Percentiles rank a stretch among this genome's conserved stretches.
phyloP scores from a whole-genome alignment of 2,329 filamentous ascomycete species.

The Cercospora beticola region DNA sequence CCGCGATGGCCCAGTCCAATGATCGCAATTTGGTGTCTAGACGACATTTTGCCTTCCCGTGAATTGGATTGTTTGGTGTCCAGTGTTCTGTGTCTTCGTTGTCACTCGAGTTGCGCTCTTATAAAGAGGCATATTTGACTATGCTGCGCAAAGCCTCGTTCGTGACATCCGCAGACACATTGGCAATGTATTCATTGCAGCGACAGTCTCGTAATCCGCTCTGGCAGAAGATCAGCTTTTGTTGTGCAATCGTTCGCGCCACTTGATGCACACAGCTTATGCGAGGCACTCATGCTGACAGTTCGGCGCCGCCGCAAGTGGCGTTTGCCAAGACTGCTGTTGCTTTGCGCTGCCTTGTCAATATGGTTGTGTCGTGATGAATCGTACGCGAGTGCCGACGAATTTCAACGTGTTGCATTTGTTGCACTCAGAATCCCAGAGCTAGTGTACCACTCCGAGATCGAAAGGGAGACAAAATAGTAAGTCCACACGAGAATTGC shows the following conservation, averaged over 20 bases:
- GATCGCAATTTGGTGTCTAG: not conserved
- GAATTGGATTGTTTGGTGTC: not conserved
- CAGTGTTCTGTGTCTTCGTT: not conserved
- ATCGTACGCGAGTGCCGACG: not conserved
- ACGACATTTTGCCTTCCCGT: not conserved
- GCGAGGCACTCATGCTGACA: not conserved
- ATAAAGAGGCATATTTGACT: not conserved
- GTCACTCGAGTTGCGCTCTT: not conserved
- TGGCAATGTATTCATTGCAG: not conserved
- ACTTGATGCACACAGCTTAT: not conserved
- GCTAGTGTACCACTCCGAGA: not conserved
- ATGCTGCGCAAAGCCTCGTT: not conserved
- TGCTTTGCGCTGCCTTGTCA: not conserved
- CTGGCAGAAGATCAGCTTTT: not conserved
- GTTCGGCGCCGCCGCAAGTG: not conserved
- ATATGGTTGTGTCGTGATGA: not conserved
- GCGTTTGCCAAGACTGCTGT: not conserved
- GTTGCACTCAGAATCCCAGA: not conserved
- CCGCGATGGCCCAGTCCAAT: not conserved
- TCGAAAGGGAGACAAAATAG: not conserved
- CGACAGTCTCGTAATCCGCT: not conserved
- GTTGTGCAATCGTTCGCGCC: not conserved
- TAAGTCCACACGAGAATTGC: not conserved
- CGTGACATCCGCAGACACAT: not conserved
- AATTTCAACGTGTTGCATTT: not conserved